A percentile compares a stretch with the other conserved stretches of the same genome.
Evolutionary conservation across 495 filamentous ascomycete species (phyloP).

Genomic region (Copromyces sp.): DNA sequence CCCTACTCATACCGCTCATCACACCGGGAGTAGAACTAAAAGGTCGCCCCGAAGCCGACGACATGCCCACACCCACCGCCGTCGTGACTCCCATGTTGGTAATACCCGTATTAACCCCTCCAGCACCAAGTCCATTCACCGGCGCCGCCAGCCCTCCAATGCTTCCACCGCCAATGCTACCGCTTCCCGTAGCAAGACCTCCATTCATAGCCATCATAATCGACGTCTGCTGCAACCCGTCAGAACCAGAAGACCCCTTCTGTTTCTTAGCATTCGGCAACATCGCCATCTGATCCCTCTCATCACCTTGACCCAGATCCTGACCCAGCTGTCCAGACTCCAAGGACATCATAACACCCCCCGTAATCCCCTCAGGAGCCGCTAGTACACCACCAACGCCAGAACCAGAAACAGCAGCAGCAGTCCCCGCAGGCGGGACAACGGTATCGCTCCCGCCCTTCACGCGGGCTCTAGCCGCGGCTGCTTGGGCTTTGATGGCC

Average conservation of each 20-base stretch:
- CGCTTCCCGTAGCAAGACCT: constrained; percentile 6
- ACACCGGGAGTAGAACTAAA: not conserved
- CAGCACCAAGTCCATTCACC: not conserved
- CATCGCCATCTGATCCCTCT: not conserved
- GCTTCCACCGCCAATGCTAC: constrained; percentile 7
- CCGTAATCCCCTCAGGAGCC: not conserved
- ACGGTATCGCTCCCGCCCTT: constrained; percentile 15
- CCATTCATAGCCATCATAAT: not conserved
- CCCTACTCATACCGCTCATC: constrained; percentile 21
- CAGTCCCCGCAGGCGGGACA: not conserved
- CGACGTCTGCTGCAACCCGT: not conserved
- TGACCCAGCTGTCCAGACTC: not conserved
- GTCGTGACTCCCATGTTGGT: not conserved
- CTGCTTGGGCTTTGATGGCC: constrained; percentile 54
- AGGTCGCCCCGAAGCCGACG: not conserved
- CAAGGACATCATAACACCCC: not conserved
- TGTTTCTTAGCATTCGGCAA: constrained; percentile 25
- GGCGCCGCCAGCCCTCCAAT: not conserved
- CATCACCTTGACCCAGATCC: not conserved
- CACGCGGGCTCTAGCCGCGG: constrained; percentile 30
- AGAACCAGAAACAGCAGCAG: not conserved
- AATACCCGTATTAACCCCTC: not conserved
- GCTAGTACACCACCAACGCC: not conserved
- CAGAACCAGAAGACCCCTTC: constrained; percentile 25
- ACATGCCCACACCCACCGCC: not conserved